Percentiles rank a stretch among this genome's conserved stretches.
Conservation (phyloP, 768 basidiomycete species). For the Lepiota subincarnata region DNA sequence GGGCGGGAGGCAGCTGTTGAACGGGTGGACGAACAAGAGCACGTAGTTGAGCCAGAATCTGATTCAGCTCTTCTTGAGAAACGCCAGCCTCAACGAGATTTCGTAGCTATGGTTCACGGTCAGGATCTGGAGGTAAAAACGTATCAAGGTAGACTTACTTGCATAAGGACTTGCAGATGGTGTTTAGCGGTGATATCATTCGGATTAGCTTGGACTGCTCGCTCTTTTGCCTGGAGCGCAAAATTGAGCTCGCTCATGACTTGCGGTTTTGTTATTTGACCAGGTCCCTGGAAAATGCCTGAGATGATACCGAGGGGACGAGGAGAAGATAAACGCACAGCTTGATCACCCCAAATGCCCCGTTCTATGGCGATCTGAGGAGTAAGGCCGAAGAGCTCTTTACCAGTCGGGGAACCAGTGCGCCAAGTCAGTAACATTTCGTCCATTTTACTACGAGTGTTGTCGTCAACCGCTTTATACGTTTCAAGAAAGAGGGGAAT, state of each 20-base stretch:
- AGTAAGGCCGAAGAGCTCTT: conserved; percentile 79
- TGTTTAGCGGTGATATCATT: conserved; percentile 64
- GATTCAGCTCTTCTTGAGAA: conserved; percentile 72
- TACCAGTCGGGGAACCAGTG: conserved; percentile 72
- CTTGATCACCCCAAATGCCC: conserved; percentile 70
- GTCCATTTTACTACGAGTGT: conserved; percentile 91
- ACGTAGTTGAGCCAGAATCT: conserved; percentile 71
- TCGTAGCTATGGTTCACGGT: conserved; percentile 43
- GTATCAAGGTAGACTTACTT: conserved; percentile 46
- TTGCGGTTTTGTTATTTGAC: conserved; percentile 66
- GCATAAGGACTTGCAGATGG: conserved; percentile 75
- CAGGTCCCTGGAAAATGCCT: conserved; percentile 27
- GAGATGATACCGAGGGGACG: background rate
- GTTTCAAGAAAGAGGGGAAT: conserved; percentile 83
- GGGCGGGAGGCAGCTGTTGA: conserved; percentile 18
- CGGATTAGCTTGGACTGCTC: conserved; percentile 64
- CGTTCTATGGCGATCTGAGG: conserved; percentile 83
- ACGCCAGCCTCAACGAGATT: conserved; percentile 76
- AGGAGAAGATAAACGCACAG: conserved; percentile 7
- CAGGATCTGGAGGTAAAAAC: conserved; percentile 8
- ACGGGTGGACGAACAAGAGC: conserved; percentile 49
- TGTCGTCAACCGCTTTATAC: conserved; percentile 80
- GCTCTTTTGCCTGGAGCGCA: conserved; percentile 77
- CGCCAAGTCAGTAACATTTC: conserved; percentile 98
- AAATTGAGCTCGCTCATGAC: conserved; percentile 83